phyloP scores from a whole-genome alignment of 495 filamentous ascomycete genomes.

The Pyrenula massariospora region DNA sequence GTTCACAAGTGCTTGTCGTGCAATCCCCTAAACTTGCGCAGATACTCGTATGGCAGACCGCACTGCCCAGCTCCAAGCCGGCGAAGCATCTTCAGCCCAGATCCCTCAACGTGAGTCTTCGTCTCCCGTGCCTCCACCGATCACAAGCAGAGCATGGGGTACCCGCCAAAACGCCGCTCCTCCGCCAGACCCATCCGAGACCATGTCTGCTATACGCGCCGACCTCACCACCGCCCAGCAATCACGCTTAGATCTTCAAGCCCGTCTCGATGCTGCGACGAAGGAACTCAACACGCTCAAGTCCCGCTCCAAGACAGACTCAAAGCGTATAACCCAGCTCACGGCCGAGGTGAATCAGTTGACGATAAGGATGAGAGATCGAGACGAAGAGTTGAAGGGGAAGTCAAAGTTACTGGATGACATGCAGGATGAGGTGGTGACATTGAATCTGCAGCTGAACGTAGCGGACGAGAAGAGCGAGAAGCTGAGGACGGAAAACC shows the following conservation, averaged over 20 bases:
- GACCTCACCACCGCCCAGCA: slow-evolving; percentile 69
- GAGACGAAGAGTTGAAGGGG: slow-evolving; percentile 71
- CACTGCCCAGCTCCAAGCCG: slow-evolving; percentile 40
- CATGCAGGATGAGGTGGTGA: slow-evolving; percentile 82
- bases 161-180: slow-evolving; percentile 8
- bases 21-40: slow-evolving; percentile 15
- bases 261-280: slow-evolving; percentile 43
- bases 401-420: slow-evolving; percentile 77
- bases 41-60: slow-evolving; percentile 62
- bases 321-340: slow-evolving; percentile 46
- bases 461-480: slow-evolving; percentile 62
- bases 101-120: slow-evolving; percentile 4
- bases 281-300: slow-evolving; percentile 49
- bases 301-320: slow-evolving; percentile 40
- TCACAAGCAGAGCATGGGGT: slow-evolving; percentile 7
- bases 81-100: background rate
- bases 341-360: slow-evolving; percentile 50
- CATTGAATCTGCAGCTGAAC: slow-evolving; percentile 76
- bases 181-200: slow-evolving; percentile 12
- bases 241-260: slow-evolving; percentile 52
- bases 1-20: slow-evolving; percentile 1
- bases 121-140: slow-evolving; percentile 6
- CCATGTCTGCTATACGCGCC: slow-evolving; percentile 28
- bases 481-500: slow-evolving; percentile 68
- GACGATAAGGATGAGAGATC: slow-evolving; percentile 54